Evolutionary conservation across 2,329 filamentous ascomycete genomes (phyloP), one percentile per base, ranked within the genome.

Genomic region (Paraphoma chrysanthemicola): DNA sequence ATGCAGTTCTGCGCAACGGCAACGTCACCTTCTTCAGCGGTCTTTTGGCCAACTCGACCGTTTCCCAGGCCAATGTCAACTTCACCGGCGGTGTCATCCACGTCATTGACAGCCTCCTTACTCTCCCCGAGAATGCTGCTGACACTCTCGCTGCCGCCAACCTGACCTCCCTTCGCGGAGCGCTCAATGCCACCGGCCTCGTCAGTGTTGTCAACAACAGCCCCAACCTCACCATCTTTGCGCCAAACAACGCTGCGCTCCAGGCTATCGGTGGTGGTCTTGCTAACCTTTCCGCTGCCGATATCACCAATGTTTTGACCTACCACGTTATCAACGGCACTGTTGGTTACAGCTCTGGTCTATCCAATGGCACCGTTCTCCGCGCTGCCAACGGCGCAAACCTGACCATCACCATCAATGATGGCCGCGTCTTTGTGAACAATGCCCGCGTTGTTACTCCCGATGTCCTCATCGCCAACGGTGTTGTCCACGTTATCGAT

Each of bases 261-360:
- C 78, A 82, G 33, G 73, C 78, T 28, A 84, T 90, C 43, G 85
- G 83, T 53, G 85, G 80, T 48, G 77, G 82, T 2, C 68, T 86
- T 10, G 70, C 74, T 29, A 80, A 80, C 54, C 71, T 88, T 30
- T 79, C 79, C 23, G 69, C 74, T 0, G 72, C 80, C 4, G 72
- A 85, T 12, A 78, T 90, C 1, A 71, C 79, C 2, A 72, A 71
- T 29, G 81, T 90, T 48, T 79, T 91, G 33, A 76, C 80, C 28
- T 91, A 91, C 75, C 89, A 92, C 70, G 81, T 90, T 49, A 75
- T 91, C 44, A 79, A 80, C 44, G 82, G 81, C 44, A 79, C 79
- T 8, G 80, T 88, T 1, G 78, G 77, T 51, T 90, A 89, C 75
- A 83, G 81, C 47, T 71, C 78, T 6, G 60, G 66, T 4, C 77